These are phyloP conservation scores for Zymoseptoria tritici DNA, from an alignment of 2,329 filamentous ascomycete genomes.

Conservation along the genomic window DNA sequence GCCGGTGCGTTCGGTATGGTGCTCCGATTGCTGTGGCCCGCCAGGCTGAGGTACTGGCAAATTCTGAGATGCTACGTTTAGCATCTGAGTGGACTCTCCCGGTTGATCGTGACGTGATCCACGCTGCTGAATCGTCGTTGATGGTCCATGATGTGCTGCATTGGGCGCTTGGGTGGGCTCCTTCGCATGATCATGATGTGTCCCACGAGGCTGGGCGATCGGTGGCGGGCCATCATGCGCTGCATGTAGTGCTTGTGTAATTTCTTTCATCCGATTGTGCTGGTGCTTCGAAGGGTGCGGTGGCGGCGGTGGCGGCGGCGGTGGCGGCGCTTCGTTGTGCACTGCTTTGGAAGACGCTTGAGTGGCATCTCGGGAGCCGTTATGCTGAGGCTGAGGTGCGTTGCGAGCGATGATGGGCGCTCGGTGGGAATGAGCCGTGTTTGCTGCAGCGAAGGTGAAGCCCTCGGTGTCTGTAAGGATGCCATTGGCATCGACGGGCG, in stretches of 20 bases:
- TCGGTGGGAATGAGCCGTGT: not conserved
- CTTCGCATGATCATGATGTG: not conserved
- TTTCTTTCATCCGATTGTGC: not conserved
- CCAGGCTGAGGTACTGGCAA: not conserved
- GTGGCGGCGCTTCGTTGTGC: not conserved
- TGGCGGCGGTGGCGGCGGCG: not conserved
- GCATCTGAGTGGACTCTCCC: not conserved
- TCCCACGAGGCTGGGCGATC: not conserved
- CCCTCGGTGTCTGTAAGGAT: not conserved
- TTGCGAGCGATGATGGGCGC: not conserved
- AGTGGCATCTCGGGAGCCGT: not conserved
- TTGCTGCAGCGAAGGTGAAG: not conserved
- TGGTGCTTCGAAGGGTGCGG: not conserved
- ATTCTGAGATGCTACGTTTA: not conserved
- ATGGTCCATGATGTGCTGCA: not conserved
- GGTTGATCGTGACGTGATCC: not conserved
- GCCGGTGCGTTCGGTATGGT: conserved; percentile 4
- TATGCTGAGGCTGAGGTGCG: not conserved
- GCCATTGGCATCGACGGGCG: not conserved
- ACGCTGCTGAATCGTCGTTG: not conserved
- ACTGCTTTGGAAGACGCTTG: not conserved
- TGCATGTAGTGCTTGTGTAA: not conserved
- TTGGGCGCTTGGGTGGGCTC: not conserved
- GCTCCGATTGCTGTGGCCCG: conserved; percentile 3
- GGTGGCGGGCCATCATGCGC: not conserved